Conservation (phyloP, 495 filamentous ascomycete species). For the Venustampulla echinocandica region DNA sequence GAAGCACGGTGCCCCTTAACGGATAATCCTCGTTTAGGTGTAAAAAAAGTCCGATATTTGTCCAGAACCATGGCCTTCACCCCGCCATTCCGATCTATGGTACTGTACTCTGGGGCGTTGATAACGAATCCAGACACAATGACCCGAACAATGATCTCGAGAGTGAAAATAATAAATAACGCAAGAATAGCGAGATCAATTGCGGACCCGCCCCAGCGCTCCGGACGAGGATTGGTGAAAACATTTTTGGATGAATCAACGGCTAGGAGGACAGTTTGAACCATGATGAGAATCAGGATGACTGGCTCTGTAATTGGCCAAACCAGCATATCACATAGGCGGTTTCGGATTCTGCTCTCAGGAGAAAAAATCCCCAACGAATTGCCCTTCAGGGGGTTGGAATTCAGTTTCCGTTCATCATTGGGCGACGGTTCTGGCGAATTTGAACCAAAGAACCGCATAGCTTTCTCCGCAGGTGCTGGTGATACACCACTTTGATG, state of each 20-base stretch:
- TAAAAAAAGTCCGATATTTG: constrained; percentile 69
- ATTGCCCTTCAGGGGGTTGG: constrained; percentile 80
- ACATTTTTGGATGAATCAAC: constrained; percentile 69
- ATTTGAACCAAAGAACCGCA: constrained; percentile 13
- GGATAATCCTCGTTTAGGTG: constrained; percentile 34
- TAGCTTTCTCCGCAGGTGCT: constrained; percentile 20
- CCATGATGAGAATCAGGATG: constrained; percentile 77
- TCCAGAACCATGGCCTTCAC: constrained; percentile 63
- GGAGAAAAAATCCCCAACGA: constrained; percentile 78
- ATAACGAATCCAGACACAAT: constrained; percentile 89
- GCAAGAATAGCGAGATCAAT: constrained; percentile 75
- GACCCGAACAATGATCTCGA: constrained; percentile 71
- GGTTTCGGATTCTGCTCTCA: constrained; percentile 61
- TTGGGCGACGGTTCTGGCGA: constrained; percentile 7
- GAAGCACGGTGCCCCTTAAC: constrained; percentile 19
- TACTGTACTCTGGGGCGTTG: constrained; percentile 80
- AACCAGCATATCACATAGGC: constrained; percentile 80
- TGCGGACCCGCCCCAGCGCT: constrained; percentile 53
- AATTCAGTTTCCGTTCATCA: constrained; percentile 11
- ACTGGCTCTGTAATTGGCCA: constrained; percentile 79
- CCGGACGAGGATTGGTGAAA: constrained; percentile 36
- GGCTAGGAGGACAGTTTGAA: constrained; percentile 79
- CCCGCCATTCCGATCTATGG: constrained; percentile 61
- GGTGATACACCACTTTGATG: constrained; percentile 6
- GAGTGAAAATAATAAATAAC: constrained; percentile 84